A percentile compares a stretch with the other conserved stretches of the same genome.
phyloP scores from a whole-genome alignment of 2,329 filamentous ascomycete genomes.

The Bipolaris sorokiniana region DNA sequence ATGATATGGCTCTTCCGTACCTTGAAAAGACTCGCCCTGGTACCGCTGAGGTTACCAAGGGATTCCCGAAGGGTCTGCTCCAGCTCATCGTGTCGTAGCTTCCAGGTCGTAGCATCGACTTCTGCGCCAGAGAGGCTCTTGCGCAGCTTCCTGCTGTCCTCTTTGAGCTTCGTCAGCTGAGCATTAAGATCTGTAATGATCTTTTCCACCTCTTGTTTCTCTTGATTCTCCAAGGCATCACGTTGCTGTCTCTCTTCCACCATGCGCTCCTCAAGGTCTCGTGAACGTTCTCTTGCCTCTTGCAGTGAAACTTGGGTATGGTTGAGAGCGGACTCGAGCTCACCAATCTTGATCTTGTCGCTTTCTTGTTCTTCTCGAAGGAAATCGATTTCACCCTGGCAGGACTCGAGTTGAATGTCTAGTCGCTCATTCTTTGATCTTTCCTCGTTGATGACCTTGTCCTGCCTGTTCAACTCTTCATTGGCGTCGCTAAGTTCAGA shows the following conservation, averaged over 20 bases:
- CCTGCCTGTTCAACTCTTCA: constrained; percentile 82
- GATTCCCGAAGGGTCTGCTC: constrained; percentile 87
- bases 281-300: constrained; percentile 76
- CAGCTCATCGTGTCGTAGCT: constrained; percentile 85
- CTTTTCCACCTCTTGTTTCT: constrained; percentile 94
- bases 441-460: constrained; percentile 81
- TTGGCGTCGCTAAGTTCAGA: constrained; percentile 83
- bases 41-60: constrained; percentile 85
- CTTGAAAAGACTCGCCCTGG: constrained; percentile 81
- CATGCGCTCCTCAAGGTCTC: constrained; percentile 66
- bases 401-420: constrained; percentile 88
- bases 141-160: constrained; percentile 80
- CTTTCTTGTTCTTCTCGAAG: constrained; percentile 93
- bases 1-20: constrained; percentile 50
- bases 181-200: constrained; percentile 91
- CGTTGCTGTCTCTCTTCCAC: constrained; percentile 82
- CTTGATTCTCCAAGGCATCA: constrained; percentile 82
- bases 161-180: constrained; percentile 80
- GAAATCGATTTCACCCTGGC: constrained; percentile 92
- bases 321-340: constrained; percentile 83
- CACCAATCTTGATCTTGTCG: constrained; percentile 97
- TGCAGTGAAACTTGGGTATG: constrained; percentile 79
- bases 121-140: constrained; percentile 84
- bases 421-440: constrained; percentile 88
- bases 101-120: constrained; percentile 88